These are phyloP conservation scores for Raphidocelis subcapitata DNA, from an alignment of 139 green algal genomes.

Conservation along the genomic window DNA sequence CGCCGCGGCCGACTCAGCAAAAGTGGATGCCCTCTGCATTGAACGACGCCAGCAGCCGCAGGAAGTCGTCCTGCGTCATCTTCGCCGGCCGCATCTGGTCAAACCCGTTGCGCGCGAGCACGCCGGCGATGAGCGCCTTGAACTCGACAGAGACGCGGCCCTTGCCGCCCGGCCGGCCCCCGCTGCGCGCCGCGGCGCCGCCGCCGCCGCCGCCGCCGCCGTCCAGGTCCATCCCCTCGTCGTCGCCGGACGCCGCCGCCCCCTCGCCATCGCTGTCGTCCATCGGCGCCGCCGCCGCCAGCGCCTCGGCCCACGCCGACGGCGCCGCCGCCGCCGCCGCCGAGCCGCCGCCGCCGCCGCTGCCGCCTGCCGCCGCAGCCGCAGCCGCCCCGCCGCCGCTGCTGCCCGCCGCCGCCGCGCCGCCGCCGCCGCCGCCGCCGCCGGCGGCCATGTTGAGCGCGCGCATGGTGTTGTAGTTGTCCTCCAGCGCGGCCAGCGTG, in stretches of 20 bases:
- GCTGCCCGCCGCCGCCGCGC: slow-evolving; percentile 7
- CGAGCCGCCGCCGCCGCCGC: slow-evolving; percentile 16
- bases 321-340: background rate
- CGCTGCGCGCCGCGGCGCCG: background rate
- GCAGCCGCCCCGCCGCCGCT: slow-evolving; percentile 10
- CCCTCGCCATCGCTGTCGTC: slow-evolving; percentile 23
- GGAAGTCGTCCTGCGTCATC: slow-evolving; percentile 95
- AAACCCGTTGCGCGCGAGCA: slow-evolving; percentile 70
- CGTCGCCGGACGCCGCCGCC: slow-evolving; percentile 25
- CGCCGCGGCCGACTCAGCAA: no score
- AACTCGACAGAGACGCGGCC: slow-evolving; percentile 69
- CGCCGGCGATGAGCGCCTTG: slow-evolving; percentile 63
- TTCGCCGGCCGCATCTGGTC: slow-evolving; percentile 83
- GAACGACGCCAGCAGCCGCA: slow-evolving; percentile 89
- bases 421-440: background rate
- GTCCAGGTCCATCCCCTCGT: slow-evolving; percentile 29
- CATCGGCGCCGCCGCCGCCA: slow-evolving; percentile 27
- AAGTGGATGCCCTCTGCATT: slow-evolving; percentile 95
- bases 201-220: slow-evolving; percentile 2
- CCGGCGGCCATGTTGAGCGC: slow-evolving; percentile 35
- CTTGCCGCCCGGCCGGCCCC: slow-evolving; percentile 7
- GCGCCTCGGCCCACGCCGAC: slow-evolving; percentile 7
- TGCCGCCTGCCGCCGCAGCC: slow-evolving; percentile 16
- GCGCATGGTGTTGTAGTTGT: slow-evolving; percentile 69
- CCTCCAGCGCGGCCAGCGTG: slow-evolving; percentile 71